Percentiles rank a stretch among this genome's conserved stretches.
Evolutionary conservation across 805 yeast genomes (phyloP).

Genomic region (Lachancea waltii): DNA sequence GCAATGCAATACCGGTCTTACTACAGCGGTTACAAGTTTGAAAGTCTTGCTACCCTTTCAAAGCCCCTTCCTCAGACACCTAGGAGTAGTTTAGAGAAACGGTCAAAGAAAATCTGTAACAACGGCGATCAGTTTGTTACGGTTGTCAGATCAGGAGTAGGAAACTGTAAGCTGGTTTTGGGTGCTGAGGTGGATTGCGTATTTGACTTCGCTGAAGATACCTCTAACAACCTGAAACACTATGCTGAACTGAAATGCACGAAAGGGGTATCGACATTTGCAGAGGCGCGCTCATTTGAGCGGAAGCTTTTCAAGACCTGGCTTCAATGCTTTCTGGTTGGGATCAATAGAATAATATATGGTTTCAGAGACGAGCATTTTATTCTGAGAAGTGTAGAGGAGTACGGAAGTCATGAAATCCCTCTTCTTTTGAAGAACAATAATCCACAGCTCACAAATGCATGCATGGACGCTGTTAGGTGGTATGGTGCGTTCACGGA

Average conservation of each 20-base stretch:
- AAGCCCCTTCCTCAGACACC: slow-evolving; percentile 69
- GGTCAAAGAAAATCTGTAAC: slow-evolving; percentile 54
- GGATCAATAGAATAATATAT: slow-evolving; percentile 71
- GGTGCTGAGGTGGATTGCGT: slow-evolving; percentile 94
- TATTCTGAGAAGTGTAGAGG: slow-evolving; percentile 62
- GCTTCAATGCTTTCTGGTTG: slow-evolving; percentile 90
- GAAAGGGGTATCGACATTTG: slow-evolving; percentile 45
- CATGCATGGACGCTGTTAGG: slow-evolving; percentile 71
- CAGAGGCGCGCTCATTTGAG: slow-evolving; percentile 62
- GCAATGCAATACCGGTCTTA: slow-evolving; percentile 26
- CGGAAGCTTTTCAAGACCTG: slow-evolving; percentile 72
- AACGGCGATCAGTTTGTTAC: slow-evolving; percentile 73
- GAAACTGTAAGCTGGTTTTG: slow-evolving; percentile 55
- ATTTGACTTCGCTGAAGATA: slow-evolving; percentile 58
- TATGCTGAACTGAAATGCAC: slow-evolving; percentile 83
- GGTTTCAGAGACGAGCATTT: slow-evolving; percentile 80
- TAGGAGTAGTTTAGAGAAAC: slow-evolving; percentile 59
- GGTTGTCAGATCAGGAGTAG: slow-evolving; percentile 82
- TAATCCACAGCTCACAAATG: slow-evolving; percentile 41
- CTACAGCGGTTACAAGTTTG: slow-evolving; percentile 81
- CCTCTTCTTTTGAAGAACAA: slow-evolving; percentile 58
- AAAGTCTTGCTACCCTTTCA: slow-evolving; percentile 64
- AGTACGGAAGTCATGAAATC: slow-evolving; percentile 67
- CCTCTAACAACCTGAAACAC: slow-evolving; percentile 51
- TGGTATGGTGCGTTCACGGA: slow-evolving; percentile 83